Evolutionary conservation across 1,139 yeast genomes (phyloP).

Genomic region (Pichia norvegensis): DNA sequence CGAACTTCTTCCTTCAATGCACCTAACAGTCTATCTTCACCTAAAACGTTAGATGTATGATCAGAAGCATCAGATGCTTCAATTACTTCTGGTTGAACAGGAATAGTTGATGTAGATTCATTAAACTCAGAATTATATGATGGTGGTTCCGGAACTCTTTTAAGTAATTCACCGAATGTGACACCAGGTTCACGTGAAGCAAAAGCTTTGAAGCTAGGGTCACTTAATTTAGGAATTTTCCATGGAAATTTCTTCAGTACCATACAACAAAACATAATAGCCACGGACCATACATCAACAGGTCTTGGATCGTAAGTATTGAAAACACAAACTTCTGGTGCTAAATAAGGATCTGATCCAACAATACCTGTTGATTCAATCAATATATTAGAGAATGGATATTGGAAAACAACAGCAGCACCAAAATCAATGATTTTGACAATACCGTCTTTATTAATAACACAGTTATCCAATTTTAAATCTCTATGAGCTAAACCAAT

Average conservation of each 20-base stretch:
- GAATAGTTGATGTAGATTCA: conserved; percentile 4
- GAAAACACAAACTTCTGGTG: conserved; percentile 83
- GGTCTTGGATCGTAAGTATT: conserved; percentile 84
- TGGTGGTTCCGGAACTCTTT: conserved; percentile 30
- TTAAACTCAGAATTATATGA: conserved; percentile 16
- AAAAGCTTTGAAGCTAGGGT: conserved; percentile 72
- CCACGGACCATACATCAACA: conserved; percentile 93
- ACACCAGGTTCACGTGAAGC: conserved; percentile 40
- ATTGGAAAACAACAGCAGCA: conserved; percentile 86
- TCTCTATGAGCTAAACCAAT: conserved; percentile 96
- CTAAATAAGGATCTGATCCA: conserved; percentile 96
- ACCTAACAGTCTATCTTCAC: conserved; percentile 59
- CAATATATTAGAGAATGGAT: conserved; percentile 75
- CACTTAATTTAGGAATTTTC: conserved; percentile 88
- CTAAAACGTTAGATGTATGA: conserved; percentile 54
- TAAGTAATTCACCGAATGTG: conserved; percentile 30
- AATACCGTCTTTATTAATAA: conserved; percentile 76
- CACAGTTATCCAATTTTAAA: conserved; percentile 90
- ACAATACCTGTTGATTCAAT: conserved; percentile 89
- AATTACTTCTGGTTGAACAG: conserved; percentile 4
- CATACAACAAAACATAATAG: conserved; percentile 95
- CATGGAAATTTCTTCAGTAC: conserved; percentile 90
- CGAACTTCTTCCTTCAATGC: conserved; percentile 68
- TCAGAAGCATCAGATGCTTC: conserved; percentile 17
- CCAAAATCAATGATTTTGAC: conserved; percentile 94